phyloP scores from a whole-genome alignment of 768 basidiomycete species.

The Boletales sp. region DNA sequence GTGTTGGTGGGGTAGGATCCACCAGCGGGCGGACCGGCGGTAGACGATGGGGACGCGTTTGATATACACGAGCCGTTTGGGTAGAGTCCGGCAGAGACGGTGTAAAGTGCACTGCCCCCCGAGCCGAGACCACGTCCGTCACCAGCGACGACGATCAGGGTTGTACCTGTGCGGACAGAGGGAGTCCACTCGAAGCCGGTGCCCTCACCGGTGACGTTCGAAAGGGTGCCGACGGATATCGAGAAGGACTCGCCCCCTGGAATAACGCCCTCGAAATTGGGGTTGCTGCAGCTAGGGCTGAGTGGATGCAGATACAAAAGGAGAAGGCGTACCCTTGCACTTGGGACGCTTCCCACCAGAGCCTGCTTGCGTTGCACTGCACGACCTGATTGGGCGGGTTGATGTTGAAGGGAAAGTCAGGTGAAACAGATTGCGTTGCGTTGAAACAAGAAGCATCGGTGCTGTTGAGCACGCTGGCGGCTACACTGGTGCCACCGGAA shows the following conservation, averaged over 20 bases:
- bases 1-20: constrained; percentile 62
- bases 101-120: constrained; percentile 59
- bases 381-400: constrained; percentile 60
- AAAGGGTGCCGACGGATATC: constrained; percentile 50
- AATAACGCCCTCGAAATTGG: constrained; percentile 68
- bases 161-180: constrained; percentile 59
- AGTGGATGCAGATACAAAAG: neutral
- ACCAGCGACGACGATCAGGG: constrained; percentile 62
- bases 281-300: constrained; percentile 36
- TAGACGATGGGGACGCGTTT: constrained; percentile 66
- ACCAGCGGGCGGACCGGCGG: constrained; percentile 72
- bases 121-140: constrained; percentile 65
- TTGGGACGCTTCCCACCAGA: constrained; percentile 58
- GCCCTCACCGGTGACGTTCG: constrained; percentile 42
- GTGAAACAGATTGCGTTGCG: constrained; percentile 41
- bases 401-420: constrained; percentile 59
- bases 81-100: constrained; percentile 49
- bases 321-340: constrained; percentile 48
- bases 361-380: constrained; percentile 58
- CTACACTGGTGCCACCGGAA: constrained; percentile 70
- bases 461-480: constrained; percentile 51
- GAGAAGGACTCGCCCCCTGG: constrained; percentile 76
- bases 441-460: constrained; percentile 61
- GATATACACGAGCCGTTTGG: constrained; percentile 56
- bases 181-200: constrained; percentile 72